Evolutionary conservation across 192 early-diverging fungal genomes (phyloP), one percentile per base, ranked within the genome.

Genomic region (Coemansia sp.): DNA sequence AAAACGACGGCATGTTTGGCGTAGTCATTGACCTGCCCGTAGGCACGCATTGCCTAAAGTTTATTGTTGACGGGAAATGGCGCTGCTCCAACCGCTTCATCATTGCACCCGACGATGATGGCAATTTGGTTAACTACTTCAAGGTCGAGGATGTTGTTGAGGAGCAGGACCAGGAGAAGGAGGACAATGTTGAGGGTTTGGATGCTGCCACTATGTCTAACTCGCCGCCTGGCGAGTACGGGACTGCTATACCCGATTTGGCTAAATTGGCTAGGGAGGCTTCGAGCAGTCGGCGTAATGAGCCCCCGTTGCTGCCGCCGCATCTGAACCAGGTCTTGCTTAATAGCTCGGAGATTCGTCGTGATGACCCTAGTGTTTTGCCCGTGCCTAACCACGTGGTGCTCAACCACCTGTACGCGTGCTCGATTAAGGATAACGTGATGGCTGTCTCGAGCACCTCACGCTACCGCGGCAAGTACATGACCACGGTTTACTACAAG

Each of bases 11-110:
- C 36, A 70, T 75, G 67, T 74, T 70, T 59, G 70, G 70, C 14
- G 76, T 76, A 4, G 70, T 79, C 11, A 77, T 99, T 23, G 90
- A 96, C 68, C 81, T 99, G 62, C 91, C 93, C n/a, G 88, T 91
- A 20, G 95, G 95, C 42, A 96, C 93, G 4, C 95, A 99, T 77
- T 90, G 90, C 68, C 87, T 97, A 58, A 99, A 99, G 80, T 99
- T 95, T 66, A 97, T 99, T 74, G 95, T 99, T 6, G 95, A 99
- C 72, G 94, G 95, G 66, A 94, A 97, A 65, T 99, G 97, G 97
- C 93, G 93, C 61, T 97, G 95, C 61, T 93, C 91, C 0, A 92
- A 92, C 55, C 90, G 95, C 57, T 78, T 97, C 47, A 89, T 94
- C 55, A 91, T 92, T 42, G 94, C 93, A 1, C 92, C 93, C 0